These are phyloP conservation scores for Starmerella gropengiesseri DNA, from an alignment of 805 yeast species.

Conservation along the genomic window DNA sequence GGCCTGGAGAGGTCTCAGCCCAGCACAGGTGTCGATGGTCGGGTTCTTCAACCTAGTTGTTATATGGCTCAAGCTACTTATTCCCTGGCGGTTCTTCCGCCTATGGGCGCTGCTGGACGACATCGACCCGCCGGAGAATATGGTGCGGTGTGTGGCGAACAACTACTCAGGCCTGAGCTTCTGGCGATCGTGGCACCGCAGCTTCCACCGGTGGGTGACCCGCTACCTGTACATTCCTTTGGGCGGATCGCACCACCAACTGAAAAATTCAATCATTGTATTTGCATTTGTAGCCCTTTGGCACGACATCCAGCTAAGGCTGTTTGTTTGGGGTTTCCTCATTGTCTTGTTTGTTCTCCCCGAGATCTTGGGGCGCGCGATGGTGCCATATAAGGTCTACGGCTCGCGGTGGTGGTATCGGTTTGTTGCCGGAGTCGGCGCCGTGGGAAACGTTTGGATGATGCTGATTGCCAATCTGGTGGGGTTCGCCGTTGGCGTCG, in stretches of 20 bases:
- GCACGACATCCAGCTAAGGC: constrained; percentile 89
- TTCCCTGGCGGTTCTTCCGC: constrained; percentile 94
- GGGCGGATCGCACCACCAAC: constrained; percentile 67
- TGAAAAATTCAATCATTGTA: constrained; percentile 69
- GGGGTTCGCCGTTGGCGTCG: constrained; percentile 88
- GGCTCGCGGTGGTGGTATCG: constrained; percentile 56
- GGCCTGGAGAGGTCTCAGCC: constrained; percentile 83
- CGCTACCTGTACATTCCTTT: constrained; percentile 84
- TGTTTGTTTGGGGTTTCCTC: constrained; percentile 93
- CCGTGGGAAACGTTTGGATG: constrained; percentile 84
- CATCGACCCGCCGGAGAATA: constrained; percentile 94
- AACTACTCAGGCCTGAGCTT: constrained; percentile 89
- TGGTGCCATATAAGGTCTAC: constrained; percentile 32
- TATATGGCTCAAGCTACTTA: constrained; percentile 82
- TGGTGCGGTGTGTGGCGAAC: constrained; percentile 92
- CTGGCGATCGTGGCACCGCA: constrained; percentile 99
- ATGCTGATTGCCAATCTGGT: constrained; percentile 95
- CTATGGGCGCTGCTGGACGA: constrained; percentile 88
- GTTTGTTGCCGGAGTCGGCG: constrained; percentile 75
- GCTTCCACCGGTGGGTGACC: constrained; percentile 80
- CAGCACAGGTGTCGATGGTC: constrained; percentile 89
- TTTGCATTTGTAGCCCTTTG: constrained; percentile 94
- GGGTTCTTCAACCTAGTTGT: constrained; percentile 82
- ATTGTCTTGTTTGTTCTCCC: constrained; percentile 80
- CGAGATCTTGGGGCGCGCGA: constrained; percentile 53